Conservation (phyloP, 2,329 filamentous ascomycete species). For the Aschersonia sp. region DNA sequence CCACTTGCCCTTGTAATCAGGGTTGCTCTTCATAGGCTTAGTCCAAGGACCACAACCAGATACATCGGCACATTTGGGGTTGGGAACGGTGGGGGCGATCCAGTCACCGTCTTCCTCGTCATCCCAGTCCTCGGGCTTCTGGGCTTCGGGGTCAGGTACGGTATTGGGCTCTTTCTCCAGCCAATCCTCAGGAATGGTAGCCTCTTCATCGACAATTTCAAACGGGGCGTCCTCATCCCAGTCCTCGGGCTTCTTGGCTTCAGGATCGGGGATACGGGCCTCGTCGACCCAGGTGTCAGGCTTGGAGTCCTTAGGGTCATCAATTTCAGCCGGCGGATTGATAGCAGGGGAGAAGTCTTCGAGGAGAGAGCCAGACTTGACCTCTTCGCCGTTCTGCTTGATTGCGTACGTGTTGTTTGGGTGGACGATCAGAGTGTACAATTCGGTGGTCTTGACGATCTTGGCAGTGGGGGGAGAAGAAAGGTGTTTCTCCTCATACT, state of each 20-base stretch:
- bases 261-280: conserved; percentile 77
- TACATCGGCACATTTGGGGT: conserved; percentile 88
- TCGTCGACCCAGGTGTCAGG: conserved; percentile 93
- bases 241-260: conserved; percentile 91
- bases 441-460: conserved; percentile 80
- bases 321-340: conserved; percentile 90
- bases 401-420: conserved; percentile 93
- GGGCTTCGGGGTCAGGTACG: conserved; percentile 80
- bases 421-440: conserved; percentile 94
- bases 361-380: conserved; percentile 80
- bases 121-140: conserved; percentile 99
- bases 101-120: conserved; percentile 99
- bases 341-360: conserved; percentile 90
- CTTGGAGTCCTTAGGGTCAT: conserved; percentile 87
- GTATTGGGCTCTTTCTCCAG: conserved; percentile 74
- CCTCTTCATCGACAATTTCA: conserved; percentile 89
- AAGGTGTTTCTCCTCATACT: conserved; percentile 99
- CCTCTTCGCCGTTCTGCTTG: conserved; percentile 76
- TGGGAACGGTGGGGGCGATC: conserved; percentile 76
- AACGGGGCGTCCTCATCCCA: conserved; percentile 98
- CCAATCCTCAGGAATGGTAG: conserved; percentile 88
- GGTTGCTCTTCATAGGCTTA: conserved; percentile 86
- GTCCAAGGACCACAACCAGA: conserved; percentile 92
- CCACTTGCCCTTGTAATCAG: conserved; percentile 99
- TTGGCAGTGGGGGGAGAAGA: conserved; percentile 68